Evolutionary conservation across 148 eudicot species (phyloP), one percentile per base, ranked within the genome.

Genomic region (Silene conica): DNA sequence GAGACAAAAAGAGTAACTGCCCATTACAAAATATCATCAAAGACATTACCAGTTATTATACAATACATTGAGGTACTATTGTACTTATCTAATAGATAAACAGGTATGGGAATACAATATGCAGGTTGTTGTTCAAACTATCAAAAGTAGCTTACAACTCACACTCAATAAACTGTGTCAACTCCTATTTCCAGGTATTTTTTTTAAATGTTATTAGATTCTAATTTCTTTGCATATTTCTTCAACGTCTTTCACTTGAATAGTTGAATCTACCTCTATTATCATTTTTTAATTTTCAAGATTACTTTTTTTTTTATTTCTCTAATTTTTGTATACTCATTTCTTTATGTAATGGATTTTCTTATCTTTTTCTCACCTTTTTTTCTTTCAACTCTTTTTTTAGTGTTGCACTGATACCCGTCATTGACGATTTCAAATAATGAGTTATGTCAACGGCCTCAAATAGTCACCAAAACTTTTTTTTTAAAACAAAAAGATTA

Each of bases 41-140:
- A 69, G 59, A 69, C 43, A 69, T 69, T 38, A 43, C 72, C 25
- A 59, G 62, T 58, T 19, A n/a, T 50, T 10, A 12, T 57, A 59
- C 26, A 21, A 20, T 11, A 59, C 1, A 0, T 59, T 20, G 63
- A 59, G 63, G 63, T 21, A 59, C 25, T 59, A 20, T 48, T 13
- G 16, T 50, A 50, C 55, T 50, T 50, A 13, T 50, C 18, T 15
- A 50, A 50, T 50, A 50, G 26, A 14, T 22, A 59, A 22, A 59
- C 63, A 58, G 23, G 62, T 58, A 19, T 58, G 18, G 62, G 10
- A 1, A 58, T 9, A 6, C 62, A 20, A 59, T 21, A 38, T 38
- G 43, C 43, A 38, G 43, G 26, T 8, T 22, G 63, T 21, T 59
- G 5, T 11, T 59, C 63, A 59, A 59, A 59, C 25, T 20, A 11